Evolutionary conservation across 805 yeast genomes (phyloP), one percentile per base, ranked within the genome.

Genomic region (Priceomyces carsonii): DNA sequence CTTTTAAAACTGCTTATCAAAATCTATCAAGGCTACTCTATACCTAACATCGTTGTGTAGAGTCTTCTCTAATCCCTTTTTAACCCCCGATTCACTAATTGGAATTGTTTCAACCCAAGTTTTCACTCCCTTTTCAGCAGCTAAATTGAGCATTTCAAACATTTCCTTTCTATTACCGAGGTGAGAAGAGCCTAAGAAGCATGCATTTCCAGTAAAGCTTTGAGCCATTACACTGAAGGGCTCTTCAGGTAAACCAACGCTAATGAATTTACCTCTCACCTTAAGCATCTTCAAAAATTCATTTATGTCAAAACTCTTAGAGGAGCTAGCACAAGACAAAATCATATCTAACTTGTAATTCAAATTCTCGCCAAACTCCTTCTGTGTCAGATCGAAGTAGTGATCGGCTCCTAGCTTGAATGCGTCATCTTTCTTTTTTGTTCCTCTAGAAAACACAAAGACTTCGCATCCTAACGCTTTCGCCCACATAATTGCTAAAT

Each of bases 11-110:
- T 27, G 21, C 52, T 73, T 62, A 46, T 79, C 75, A 56, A 63
- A 79, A 16, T 75, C 78, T 34, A 75, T 72, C 43, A 82, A 63
- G 3, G 80, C 81, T 50, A 76, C 76, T 65, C 88, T 74, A 57
- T 66, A 69, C 33, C 60, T 56, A 33, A 63, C 67, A 18, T 58
- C 65, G 32, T 61, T 59, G 13, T 56, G 38, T 28, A 55, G 44
- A 36, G 61, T 53, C 36, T 61, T 57, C 25, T 50, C 51, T 50
- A 68, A 54, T 5, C 68, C 74, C 37, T 53, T 47, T 16, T 55
- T 47, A 26, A 61, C 50, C 18, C 63, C 63, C 33, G 50, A 56
- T 40, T 54, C 69, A 36, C 54, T 39, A 36, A 69, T 53, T 10
- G 59, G 61, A 18, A 69, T 45, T 25, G 60, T 57, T 47, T 63